Base-by-base conservation (phyloP, 2,329 filamentous ascomycete species). In the Beauveria medogensis region DNA sequence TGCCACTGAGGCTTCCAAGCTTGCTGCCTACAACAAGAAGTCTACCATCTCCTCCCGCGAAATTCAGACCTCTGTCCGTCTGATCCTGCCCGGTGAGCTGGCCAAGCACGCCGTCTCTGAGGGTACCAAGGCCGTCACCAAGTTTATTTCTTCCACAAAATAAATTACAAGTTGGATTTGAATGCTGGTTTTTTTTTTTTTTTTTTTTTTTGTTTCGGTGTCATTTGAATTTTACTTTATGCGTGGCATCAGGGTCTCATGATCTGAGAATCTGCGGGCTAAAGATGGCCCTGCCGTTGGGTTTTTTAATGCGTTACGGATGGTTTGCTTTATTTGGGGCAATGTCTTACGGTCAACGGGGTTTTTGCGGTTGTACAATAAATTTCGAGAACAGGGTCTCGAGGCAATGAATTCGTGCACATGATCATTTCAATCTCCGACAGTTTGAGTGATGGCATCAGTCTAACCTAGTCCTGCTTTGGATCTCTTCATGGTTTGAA, bases 21-120 rank as follows among this genome's bases (percentile, higher is more conserved):
- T 99, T 64, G 94, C 94, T 70, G 94, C 94, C 66, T 99, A 99
- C 86, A 99, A 99, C 89, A 99, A 97, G 90, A 99, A 99, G 86
- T 97, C 93, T 56, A 99, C 94, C 76, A 99, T 99, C 81, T 97
- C 93, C 59, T 97, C 94, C 69, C 90, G 94, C 74, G 94, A 99
- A 82, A 99, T 99, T 75, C 94, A 99, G 86, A 99, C 94, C 71
- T 97, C 94, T 70, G 94, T 99, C 71, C 90, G 94, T 69, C 87
- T 99, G 65, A 99, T 99, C 80, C 89, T 99, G 59, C 94, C 94
- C 52, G 94, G 94, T 82, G 94, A 99, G 82, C 86, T 99, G 71
- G 94, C 94, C 78, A 99, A 99, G 89, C 94, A 99, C 81, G 94
- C 94, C 69, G 94, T 99, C 54, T 99, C 94, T 71, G 94, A 99